Conservation (phyloP, 345 rosid genomes). For the Mallotus nudiflorus region DNA sequence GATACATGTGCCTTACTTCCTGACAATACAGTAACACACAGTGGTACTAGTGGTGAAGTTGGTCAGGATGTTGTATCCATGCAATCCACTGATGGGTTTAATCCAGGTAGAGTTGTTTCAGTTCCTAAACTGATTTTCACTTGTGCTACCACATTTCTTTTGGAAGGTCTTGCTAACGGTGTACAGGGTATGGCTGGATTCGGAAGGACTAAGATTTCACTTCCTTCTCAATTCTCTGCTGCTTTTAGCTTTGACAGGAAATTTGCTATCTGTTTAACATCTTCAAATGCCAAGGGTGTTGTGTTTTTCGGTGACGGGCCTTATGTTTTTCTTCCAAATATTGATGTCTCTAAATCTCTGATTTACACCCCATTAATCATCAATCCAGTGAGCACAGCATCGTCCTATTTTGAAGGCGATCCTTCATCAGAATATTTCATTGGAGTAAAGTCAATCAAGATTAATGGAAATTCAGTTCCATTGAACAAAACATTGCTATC, state of each 20-base stretch:
- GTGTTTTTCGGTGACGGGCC: slow-evolving; percentile 61
- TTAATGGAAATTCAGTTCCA: slow-evolving; percentile 35
- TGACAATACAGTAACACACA: neutral
- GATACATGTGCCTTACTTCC: neutral
- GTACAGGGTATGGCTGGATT: slow-evolving; percentile 20
- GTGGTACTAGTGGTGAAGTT: neutral
- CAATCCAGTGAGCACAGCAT: slow-evolving; percentile 59
- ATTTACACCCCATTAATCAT: slow-evolving; percentile 52
- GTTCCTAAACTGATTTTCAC: slow-evolving; percentile 1
- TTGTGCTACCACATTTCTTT: neutral
- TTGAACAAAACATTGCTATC: slow-evolving; percentile 46
- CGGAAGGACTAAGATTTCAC: slow-evolving; percentile 7
- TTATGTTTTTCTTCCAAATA: slow-evolving; percentile 51
- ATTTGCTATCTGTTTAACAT: slow-evolving; percentile 26
- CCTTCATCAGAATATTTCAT: slow-evolving; percentile 70
- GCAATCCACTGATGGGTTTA: slow-evolving; percentile 7
- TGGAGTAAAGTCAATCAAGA: slow-evolving; percentile 45
- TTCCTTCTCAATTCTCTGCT: slow-evolving; percentile 25
- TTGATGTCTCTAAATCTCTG: slow-evolving; percentile 46
- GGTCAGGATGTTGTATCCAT: slow-evolving; percentile 15
- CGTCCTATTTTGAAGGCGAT: slow-evolving; percentile 40
- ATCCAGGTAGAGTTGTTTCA: neutral
- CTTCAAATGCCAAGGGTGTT: slow-evolving; percentile 39
- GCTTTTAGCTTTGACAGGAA: slow-evolving; percentile 6
- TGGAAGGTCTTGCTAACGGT: slow-evolving; percentile 12